phyloP scores from a whole-genome alignment of 371 early-diverging fungal genomes.

The Chytridiales sp. region DNA sequence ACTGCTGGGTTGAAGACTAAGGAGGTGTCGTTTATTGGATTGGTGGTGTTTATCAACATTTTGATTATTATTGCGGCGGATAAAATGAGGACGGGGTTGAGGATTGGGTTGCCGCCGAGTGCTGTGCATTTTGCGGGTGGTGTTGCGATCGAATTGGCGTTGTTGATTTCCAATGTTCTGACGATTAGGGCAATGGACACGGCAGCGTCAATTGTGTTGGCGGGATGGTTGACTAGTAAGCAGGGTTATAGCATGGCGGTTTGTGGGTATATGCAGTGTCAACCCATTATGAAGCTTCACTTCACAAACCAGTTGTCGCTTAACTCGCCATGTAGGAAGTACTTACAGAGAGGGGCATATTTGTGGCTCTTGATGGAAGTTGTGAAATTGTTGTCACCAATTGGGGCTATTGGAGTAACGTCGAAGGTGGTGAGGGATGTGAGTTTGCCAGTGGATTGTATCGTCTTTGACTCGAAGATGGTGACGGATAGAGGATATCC shows the following conservation, averaged over 20 bases:
- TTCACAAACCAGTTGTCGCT: constrained; percentile 30
- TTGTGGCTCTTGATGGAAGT: constrained; percentile 21
- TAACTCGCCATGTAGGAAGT: constrained; percentile 27
- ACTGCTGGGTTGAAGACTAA: constrained; percentile 11
- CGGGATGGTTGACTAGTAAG: constrained; percentile 11
- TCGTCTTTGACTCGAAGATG: constrained; percentile 10
- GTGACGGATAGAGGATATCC: constrained; percentile 27
- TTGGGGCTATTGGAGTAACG: constrained; percentile 21
- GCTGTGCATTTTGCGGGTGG: constrained; percentile 12
- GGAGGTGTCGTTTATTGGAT: constrained; percentile 4
- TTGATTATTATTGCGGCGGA: constrained; percentile 1
- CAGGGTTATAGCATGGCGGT: constrained; percentile 28
- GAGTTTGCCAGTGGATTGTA: constrained; percentile 3
- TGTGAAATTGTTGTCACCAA: constrained; percentile 18
- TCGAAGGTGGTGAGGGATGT: constrained; percentile 4
- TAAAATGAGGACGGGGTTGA: constrained; percentile 6
- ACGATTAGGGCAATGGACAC: constrained; percentile 19
- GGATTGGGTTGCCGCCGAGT: constrained; percentile 6
- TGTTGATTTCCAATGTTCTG: constrained; percentile 25
- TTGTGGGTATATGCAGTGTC: constrained; percentile 31
- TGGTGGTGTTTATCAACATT: constrained; percentile 13
- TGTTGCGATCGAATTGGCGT: constrained; percentile 22
- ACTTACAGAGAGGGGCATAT: constrained; percentile 12
- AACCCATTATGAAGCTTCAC: constrained; percentile 14
- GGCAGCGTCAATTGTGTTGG: constrained; percentile 9